Evolutionary conservation across 1,284 basidiomycete species (phyloP).

Genomic region (Marasmius fiardii): DNA sequence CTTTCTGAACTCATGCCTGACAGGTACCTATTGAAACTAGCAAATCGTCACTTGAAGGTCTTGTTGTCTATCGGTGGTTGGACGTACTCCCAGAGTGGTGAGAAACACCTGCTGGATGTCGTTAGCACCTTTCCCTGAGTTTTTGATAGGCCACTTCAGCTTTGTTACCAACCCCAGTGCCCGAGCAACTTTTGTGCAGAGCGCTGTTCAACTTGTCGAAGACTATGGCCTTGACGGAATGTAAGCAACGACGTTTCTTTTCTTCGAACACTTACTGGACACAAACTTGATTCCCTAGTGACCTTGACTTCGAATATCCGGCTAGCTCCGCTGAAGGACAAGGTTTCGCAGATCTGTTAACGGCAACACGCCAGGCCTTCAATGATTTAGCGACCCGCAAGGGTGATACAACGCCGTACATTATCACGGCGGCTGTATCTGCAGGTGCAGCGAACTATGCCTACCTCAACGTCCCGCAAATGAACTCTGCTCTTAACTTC

Average conservation of each 20-base stretch:
- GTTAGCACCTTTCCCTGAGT: background rate
- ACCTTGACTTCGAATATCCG: constrained; percentile 71
- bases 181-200: constrained; percentile 69
- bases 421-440: constrained; percentile 53
- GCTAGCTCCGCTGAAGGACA: constrained; percentile 46
- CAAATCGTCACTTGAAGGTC: constrained; percentile 74
- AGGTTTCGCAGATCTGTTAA: constrained; percentile 57
- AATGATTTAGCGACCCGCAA: constrained; percentile 48
- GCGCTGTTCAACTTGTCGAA: constrained; percentile 72
- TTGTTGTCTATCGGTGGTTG: constrained; percentile 76
- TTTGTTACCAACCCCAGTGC: constrained; percentile 53
- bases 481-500: constrained; percentile 75
- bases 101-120: constrained; percentile 1
- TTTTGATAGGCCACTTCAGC: constrained; percentile 49
- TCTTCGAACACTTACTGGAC: background rate
- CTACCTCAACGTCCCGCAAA: constrained; percentile 63
- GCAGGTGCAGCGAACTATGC: constrained; percentile 71
- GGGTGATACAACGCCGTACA: constrained; percentile 58
- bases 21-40: constrained; percentile 60
- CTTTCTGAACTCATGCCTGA: constrained; percentile 19
- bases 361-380: constrained; percentile 54
- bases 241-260: constrained; percentile 35
- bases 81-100: constrained; percentile 64
- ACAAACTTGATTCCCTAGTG: constrained; percentile 33
- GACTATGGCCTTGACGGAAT: constrained; percentile 89